phyloP scores from a whole-genome alignment of 1,139 yeast genomes.

The Hanseniaspora sp. region DNA sequence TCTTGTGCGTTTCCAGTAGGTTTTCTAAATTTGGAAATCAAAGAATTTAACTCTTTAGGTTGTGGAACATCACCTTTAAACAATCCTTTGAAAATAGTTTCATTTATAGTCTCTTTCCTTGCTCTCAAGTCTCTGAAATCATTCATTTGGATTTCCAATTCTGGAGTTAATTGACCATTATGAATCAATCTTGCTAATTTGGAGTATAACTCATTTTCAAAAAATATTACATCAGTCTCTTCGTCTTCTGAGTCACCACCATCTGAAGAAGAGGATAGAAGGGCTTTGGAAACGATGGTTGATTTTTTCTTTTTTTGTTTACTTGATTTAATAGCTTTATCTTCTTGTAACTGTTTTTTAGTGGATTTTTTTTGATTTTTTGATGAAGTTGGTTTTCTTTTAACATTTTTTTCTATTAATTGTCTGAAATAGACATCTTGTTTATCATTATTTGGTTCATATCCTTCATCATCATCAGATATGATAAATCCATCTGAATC shows the following conservation, averaged over 20 bases:
- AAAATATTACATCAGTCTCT: conserved; percentile 22
- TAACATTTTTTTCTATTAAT: conserved; percentile 21
- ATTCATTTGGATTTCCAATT: conserved; percentile 22
- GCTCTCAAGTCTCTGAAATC: conserved; percentile 25
- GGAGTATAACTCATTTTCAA: conserved; percentile 30
- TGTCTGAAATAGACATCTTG: conserved; percentile 25
- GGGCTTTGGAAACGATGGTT: conserved; percentile 13
- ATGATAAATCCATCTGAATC: conserved; percentile 17
- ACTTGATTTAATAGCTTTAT: not conserved
- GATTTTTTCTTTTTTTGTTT: conserved; percentile 3
- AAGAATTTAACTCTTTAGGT: conserved; percentile 17
- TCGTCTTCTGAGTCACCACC: conserved; percentile 16
- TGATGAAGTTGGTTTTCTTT: conserved; percentile 20
- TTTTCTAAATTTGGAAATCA: not conserved
- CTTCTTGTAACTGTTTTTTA: conserved; percentile 1
- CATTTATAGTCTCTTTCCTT: conserved; percentile 20
- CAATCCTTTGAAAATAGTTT: conserved; percentile 22
- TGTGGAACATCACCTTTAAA: conserved; percentile 26
- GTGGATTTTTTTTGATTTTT: conserved; percentile 15
- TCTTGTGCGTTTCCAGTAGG: not conserved
- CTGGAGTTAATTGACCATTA: conserved; percentile 24
- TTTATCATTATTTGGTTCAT: conserved; percentile 17
- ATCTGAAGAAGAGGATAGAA: conserved; percentile 18
- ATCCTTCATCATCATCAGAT: conserved; percentile 1
- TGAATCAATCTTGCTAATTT: conserved; percentile 24